Percentiles rank a stretch among this genome's conserved stretches.
Evolutionary conservation across 345 rosid genomes (phyloP).

Genomic region (Melaleuca alternifolia): DNA sequence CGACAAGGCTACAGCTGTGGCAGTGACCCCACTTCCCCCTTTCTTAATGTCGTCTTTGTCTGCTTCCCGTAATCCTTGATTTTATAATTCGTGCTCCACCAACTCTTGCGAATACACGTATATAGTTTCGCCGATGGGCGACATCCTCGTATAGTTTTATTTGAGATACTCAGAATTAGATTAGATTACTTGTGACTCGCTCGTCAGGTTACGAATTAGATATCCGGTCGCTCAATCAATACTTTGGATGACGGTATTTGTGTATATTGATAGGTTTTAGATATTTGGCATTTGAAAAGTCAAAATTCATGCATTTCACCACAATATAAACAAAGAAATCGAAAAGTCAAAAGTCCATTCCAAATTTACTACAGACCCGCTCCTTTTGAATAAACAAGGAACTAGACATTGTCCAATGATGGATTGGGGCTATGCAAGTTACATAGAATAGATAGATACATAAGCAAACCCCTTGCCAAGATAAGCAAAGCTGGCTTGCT

Average conservation of each 20-base stretch:
- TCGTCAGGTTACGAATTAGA: neutral
- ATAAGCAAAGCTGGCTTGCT: neutral
- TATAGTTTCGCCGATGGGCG: neutral
- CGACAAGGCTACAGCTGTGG: slow-evolving; percentile 34
- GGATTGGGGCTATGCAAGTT: neutral
- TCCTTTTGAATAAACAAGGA: neutral
- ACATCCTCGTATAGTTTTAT: neutral
- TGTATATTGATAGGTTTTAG: neutral
- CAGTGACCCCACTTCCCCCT: slow-evolving; percentile 11
- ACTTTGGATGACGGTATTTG: neutral
- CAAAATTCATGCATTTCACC: neutral
- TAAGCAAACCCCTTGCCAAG: neutral
- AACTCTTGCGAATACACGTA: neutral
- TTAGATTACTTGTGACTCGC: neutral
- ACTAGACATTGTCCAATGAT: neutral
- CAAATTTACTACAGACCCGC: neutral
- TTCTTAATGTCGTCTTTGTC: neutral
- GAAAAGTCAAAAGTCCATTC: neutral
- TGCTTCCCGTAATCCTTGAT: neutral
- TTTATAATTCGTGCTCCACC: neutral
- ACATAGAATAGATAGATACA: no score
- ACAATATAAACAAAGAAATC: fast-evolving
- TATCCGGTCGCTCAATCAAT: no score
- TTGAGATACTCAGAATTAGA: neutral
- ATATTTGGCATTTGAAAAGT: neutral